Evolutionary conservation across 1,139 yeast genomes (phyloP), one percentile per base, ranked within the genome.

Genomic region (Suhomyces yuchorum): DNA sequence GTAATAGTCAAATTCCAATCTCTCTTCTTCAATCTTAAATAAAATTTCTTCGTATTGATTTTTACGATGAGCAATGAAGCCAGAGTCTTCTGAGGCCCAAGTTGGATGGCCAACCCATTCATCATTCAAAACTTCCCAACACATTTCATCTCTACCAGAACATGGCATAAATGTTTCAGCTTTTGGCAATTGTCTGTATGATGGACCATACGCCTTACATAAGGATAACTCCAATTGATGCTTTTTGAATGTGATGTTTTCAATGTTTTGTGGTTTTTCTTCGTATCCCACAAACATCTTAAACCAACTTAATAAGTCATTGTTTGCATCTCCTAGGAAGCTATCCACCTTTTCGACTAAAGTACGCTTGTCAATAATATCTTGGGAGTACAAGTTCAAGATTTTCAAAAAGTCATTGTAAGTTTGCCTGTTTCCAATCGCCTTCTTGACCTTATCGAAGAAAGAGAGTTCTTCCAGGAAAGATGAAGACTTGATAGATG

Each of bases 81-180:
- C 99, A 20, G 97, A 89, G 65, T 95, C 99, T 67, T 93, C 99
- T 1, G 98, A 92, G 1, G 98, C 99, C 99, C 99, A 95, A 6
- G 97, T 96, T 34, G 99, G 99, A 67, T 92, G 98, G 2, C 97
- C 97, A 22, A 93, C 98, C 98, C 98, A 95, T 68, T 93, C 98
- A 65, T 93, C 99, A 66, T 93, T 93, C 58, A 95, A 78, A 22
- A 93, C 97, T 65, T 93, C 98, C 98, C 98, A 92, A 65, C 99
- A 95, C 95, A 95, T 89, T 62, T 92, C 98, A 67, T 95, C 99
- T 58, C 99, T 82, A 20, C 99, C 99, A 8, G 97, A 89, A 62
- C 98, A 92, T 17, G 98, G 98, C 97, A 92, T 91, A 62, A 84
- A 88, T 0, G 97, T 90, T 65, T 93, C 98, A 1, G 95, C 83